Evolutionary conservation across 768 basidiomycete genomes (phyloP), one percentile per base, ranked within the genome.

Genomic region (Hericium erinaceus): DNA sequence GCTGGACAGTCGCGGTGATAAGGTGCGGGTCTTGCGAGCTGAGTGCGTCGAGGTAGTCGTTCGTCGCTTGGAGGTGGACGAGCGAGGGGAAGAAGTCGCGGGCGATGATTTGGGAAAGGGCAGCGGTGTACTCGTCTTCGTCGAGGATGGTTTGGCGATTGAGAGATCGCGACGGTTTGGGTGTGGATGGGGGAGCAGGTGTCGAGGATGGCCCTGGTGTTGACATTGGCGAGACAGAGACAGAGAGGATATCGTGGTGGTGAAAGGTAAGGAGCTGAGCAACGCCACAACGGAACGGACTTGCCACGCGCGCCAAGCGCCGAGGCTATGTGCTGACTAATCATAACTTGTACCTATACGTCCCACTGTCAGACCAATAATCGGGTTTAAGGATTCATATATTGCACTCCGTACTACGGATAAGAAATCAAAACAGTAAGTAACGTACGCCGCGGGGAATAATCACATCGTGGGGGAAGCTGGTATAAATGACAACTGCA

Each of bases 71-170:
- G 26, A 95, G 79, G 64, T 92, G 90, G 16, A 87, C 83, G 10
- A 98, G 81, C 12, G 92, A 92, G 0, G 97, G 97, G 67, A 98
- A 99, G 79, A 99, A 99, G 73, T 98, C 95, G 52, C 97, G 86
- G 40, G 91, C 89, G 65, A 98, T 98, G 65, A 98, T 98, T 50
- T 84, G 80, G 11, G 91, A 92, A 20, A 99, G 78, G 1, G 89
- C 89, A 49, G 82, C 84, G 2, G 92, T 94, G 70, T 98, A 98
- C 68, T 94, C 92, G 61, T 98, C 97, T 75, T 99, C 97, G 52
- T 92, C 89, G 13, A 91, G 80, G 13, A 92, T 77, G 12, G 77
- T 66, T 65, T 92, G 90, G 13, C 77, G 73, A 67, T 87, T 87
- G 57, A 92, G 75, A 16, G 90, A 92, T 24, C 78, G 80, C 61